A percentile compares a stretch with the other conserved stretches of the same genome.
These are phyloP conservation scores for Gossypium davidsonii DNA, from an alignment of 441 rosid genomes.

Conservation along the genomic window DNA sequence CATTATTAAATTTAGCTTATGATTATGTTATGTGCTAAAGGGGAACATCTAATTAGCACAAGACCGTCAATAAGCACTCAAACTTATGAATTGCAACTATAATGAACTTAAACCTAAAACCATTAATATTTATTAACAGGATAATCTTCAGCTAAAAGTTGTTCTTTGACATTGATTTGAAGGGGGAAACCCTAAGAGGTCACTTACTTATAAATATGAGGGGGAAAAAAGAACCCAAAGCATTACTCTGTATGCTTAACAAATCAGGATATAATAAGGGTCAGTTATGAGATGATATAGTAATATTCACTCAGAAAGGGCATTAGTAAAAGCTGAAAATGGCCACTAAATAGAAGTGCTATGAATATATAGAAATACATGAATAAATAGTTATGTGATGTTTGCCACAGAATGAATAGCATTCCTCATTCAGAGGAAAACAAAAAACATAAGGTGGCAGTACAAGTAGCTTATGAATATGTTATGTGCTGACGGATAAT, in stretches of 20 bases:
- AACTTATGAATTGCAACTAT: neutral
- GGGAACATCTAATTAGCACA: constrained; percentile 18
- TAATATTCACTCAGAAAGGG: neutral
- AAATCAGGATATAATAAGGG: neutral
- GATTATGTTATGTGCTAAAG: constrained; percentile 19
- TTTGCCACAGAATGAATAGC: neutral
- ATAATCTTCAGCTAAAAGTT: neutral
- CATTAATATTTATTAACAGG: neutral
- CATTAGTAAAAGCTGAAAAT: neutral
- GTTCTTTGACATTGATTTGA: neutral
- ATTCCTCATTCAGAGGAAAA: neutral
- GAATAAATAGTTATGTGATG: neutral
- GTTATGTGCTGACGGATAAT: constrained; percentile 1
- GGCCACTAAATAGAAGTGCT: neutral
- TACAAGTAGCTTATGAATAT: constrained; percentile 21
- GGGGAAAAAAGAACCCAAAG: neutral
- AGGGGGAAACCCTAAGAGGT: neutral
- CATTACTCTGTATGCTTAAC: neutral
- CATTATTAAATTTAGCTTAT: constrained; percentile 15
- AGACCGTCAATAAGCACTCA: constrained; percentile 23
- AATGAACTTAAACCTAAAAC: neutral
- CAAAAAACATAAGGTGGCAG: neutral
- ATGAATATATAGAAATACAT: neutral
- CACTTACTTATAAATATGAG: neutral
- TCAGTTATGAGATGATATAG: neutral